Evolutionary conservation across 495 filamentous ascomycete genomes (phyloP).

Genomic region (Neurospora tetraspora): DNA sequence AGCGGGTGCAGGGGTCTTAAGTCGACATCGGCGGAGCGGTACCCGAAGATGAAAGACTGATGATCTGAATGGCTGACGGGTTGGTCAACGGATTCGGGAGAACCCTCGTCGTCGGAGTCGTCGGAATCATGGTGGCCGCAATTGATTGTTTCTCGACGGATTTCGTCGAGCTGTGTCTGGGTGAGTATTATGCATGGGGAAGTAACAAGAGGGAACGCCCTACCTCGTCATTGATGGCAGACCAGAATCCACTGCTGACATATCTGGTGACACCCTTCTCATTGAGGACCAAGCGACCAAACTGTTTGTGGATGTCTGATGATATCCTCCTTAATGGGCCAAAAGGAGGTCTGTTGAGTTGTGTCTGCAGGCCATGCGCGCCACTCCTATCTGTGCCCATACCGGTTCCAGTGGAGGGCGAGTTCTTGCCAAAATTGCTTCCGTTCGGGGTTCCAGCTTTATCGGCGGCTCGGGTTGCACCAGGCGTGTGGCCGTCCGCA

Average conservation of each 20-base stretch:
- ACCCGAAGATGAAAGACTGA: slow-evolving; percentile 61
- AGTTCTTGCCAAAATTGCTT: slow-evolving; percentile 8
- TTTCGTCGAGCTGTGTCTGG: slow-evolving; percentile 50
- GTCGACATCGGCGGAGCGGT: slow-evolving; percentile 48
- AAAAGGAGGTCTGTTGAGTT: background rate
- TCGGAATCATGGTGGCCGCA: slow-evolving; percentile 60
- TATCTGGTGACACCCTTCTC: slow-evolving; percentile 72
- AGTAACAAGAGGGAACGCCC: background rate
- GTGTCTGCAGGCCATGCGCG: slow-evolving; percentile 3
- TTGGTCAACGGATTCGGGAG: slow-evolving; percentile 29
- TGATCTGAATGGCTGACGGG: slow-evolving; percentile 39
- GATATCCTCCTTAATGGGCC: slow-evolving; percentile 16
- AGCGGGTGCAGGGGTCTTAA: slow-evolving; percentile 43
- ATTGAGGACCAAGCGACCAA: slow-evolving; percentile 76
- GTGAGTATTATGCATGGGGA: slow-evolving; percentile 5
- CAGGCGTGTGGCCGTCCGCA: slow-evolving; percentile 7
- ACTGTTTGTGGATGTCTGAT: slow-evolving; percentile 49
- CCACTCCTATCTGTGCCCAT: slow-evolving; percentile 1
- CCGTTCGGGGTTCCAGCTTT: slow-evolving; percentile 4
- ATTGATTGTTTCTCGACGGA: slow-evolving; percentile 59
- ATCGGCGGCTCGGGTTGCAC: slow-evolving; percentile 8
- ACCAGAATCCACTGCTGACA: slow-evolving; percentile 83
- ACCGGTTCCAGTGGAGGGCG: background rate
- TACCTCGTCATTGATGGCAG: slow-evolving; percentile 75
- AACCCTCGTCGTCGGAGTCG: slow-evolving; percentile 42